Percentiles rank a stretch among this genome's conserved stretches.
phyloP scores from a whole-genome alignment of 2,329 filamentous ascomycete species.

The Fusarium bactridioides region DNA sequence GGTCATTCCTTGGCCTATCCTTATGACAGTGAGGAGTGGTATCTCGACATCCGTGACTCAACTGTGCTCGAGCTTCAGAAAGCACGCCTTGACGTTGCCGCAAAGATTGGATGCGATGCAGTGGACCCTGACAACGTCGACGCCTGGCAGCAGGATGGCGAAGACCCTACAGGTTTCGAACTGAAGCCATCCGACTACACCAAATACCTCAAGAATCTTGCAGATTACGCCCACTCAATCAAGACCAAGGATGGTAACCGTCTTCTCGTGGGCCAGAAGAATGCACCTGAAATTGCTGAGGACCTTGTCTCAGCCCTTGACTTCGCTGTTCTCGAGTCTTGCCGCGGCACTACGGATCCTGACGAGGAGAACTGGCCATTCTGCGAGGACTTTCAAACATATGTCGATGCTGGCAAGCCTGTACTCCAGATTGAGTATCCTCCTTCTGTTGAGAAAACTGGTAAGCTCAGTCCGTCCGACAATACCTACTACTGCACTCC shows the following conservation, averaged over 20 bases:
- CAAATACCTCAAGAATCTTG: conserved; percentile 43
- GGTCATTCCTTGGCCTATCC: conserved; percentile 38
- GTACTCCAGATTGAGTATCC: conserved; percentile 49
- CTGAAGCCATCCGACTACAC: conserved; percentile 42
- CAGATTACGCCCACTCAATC: conserved; percentile 42
- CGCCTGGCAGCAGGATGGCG: conserved; percentile 39
- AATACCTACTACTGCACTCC: conserved; percentile 39
- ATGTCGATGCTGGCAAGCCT: conserved; percentile 42
- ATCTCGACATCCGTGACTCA: conserved; percentile 41
- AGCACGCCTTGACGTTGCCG: conserved; percentile 41
- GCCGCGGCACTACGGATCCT: conserved; percentile 36
- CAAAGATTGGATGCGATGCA: conserved; percentile 44
- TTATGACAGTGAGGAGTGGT: conserved; percentile 42
- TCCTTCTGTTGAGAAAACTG: conserved; percentile 36
- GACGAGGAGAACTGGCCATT: conserved; percentile 34
- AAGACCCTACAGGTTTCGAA: conserved; percentile 43
- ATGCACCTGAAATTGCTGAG: conserved; percentile 41
- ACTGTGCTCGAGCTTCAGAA: conserved; percentile 44
- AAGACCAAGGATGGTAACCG: conserved; percentile 35
- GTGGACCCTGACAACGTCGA: conserved; percentile 49
- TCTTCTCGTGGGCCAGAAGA: conserved; percentile 48
- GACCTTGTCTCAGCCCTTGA: conserved; percentile 41
- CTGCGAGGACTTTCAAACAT: conserved; percentile 43
- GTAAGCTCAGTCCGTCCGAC: conserved; percentile 38
- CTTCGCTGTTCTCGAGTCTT: conserved; percentile 50